Percentiles rank a stretch among this genome's conserved stretches.
Conservation (phyloP, 345 rosid genomes). For the Pseudoturritis turrita region DNA sequence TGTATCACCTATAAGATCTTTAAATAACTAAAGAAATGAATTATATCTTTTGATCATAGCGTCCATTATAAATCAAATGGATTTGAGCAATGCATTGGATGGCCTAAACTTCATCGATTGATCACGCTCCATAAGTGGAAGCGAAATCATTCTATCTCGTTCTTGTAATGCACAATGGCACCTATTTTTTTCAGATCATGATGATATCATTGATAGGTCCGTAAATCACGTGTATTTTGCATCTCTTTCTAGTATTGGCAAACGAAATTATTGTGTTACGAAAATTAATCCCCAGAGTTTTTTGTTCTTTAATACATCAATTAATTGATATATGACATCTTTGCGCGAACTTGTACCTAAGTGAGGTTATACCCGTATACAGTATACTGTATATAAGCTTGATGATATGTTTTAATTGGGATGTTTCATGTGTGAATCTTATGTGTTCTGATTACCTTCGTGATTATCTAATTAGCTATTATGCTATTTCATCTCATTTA, state of each 20-base stretch:
- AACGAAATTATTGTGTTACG: background rate
- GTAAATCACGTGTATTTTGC: background rate
- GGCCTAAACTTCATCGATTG: conserved; percentile 9
- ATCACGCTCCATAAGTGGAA: conserved; percentile 9
- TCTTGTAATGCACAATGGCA: conserved; percentile 7
- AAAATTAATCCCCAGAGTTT: background rate
- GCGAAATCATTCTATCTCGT: conserved; percentile 4
- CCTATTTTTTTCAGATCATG: conserved; percentile 1
- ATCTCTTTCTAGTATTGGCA: background rate
- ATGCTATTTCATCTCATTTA: background rate
- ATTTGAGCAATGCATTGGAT: background rate
- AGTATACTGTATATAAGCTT: too few species aligned
- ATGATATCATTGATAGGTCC: background rate
- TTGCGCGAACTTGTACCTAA: background rate
- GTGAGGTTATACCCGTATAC: too few species aligned
- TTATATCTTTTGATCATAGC: background rate
- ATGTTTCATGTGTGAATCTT: background rate
- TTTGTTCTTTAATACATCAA: background rate
- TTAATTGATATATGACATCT: too few species aligned
- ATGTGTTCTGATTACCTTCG: background rate
- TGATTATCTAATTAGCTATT: background rate
- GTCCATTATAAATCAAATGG: background rate
- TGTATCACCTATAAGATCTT: background rate
- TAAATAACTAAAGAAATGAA: background rate
- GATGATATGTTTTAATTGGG: background rate